phyloP scores from a whole-genome alignment of 345 rosid species.

The Ceriops tagal region DNA sequence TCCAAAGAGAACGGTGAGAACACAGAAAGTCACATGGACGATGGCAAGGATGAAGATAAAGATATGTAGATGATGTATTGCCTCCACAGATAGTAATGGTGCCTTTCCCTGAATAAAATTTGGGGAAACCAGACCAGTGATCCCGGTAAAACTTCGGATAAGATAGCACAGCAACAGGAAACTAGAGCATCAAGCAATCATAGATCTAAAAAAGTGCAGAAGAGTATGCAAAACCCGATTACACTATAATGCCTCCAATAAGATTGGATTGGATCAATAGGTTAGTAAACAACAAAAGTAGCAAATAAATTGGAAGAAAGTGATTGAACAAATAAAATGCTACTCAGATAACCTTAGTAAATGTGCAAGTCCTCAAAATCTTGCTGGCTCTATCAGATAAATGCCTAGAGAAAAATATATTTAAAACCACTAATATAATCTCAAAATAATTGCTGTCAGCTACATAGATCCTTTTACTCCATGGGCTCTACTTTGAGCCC shows the following conservation, averaged over 20 bases:
- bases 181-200: not conserved
- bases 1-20: slow-evolving; percentile 30
- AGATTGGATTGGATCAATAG: too few species aligned
- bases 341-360: not conserved
- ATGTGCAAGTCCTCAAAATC: not conserved
- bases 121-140: too few species aligned
- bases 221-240: too few species aligned
- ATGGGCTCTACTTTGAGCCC: too few species aligned
- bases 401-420: not conserved
- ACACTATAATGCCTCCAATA: too few species aligned
- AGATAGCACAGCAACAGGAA: not conserved
- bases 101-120: slow-evolving; percentile 21
- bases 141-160: not conserved
- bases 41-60: slow-evolving; percentile 31
- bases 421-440: too few species aligned
- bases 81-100: slow-evolving; percentile 24
- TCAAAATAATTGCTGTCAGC: too few species aligned
- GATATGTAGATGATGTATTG: slow-evolving; percentile 31
- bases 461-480: too few species aligned
- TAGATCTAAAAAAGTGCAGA: not conserved
- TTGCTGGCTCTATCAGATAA: not conserved
- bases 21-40: slow-evolving; percentile 23
- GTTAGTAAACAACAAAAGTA: too few species aligned
- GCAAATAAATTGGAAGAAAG: too few species aligned
- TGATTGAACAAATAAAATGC: too few species aligned